Conservation (phyloP, 768 basidiomycete genomes). For the Rhizopogon rudus region DNA sequence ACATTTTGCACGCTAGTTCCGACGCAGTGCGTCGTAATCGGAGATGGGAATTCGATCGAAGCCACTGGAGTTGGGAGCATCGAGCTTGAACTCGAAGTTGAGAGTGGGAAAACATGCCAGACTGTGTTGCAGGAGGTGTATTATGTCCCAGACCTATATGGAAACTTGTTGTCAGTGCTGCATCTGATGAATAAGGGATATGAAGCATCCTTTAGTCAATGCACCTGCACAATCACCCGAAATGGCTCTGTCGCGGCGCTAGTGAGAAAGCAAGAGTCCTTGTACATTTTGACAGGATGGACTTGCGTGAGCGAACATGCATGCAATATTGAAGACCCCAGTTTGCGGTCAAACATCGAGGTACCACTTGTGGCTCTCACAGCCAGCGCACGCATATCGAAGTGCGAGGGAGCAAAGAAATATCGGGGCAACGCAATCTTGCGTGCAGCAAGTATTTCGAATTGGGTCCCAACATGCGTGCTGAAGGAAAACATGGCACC, state of each 20-base stretch:
- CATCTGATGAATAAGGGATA: neutral
- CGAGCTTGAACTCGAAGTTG: neutral
- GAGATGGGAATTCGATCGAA: constrained; percentile 1
- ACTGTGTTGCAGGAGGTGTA: constrained; percentile 8
- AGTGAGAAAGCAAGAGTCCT: neutral
- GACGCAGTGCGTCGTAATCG: neutral
- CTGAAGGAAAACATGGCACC: constrained; percentile 16
- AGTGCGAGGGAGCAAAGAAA: neutral
- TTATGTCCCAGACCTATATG: constrained; percentile 15
- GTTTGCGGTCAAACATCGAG: neutral
- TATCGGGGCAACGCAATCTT: constrained; percentile 3
- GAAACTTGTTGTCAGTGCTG: constrained; percentile 15
- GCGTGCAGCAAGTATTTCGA: neutral
- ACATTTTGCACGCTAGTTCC: neutral
- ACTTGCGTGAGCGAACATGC: neutral
- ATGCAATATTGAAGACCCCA: neutral
- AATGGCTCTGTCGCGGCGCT: neutral
- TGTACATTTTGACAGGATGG: constrained; percentile 3
- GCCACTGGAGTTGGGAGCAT: neutral
- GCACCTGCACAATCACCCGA: neutral
- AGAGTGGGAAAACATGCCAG: neutral
- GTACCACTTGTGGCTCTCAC: too few species aligned
- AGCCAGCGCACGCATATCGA: too few species aligned
- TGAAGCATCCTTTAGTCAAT: neutral
- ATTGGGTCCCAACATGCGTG: neutral